phyloP scores from a whole-genome alignment of 805 yeast species.

The Sugiyamaella boreocaroliniensis region DNA sequence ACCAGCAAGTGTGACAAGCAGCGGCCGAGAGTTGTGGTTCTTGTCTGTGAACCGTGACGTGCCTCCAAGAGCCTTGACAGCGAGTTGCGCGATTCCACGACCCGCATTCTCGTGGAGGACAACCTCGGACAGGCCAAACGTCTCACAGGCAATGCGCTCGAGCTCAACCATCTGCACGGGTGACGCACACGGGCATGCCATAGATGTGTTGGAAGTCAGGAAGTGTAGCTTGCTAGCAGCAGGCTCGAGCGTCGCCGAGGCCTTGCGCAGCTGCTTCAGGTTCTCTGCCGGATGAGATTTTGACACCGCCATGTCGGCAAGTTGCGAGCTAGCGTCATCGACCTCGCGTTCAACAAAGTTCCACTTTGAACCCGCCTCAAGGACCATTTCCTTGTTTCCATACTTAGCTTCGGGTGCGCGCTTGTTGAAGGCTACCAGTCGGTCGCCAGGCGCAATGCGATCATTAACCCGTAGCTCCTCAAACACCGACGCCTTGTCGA shows the following conservation, averaged over 20 bases:
- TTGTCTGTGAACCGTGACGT: slow-evolving; percentile 50
- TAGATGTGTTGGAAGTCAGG: slow-evolving; percentile 12
- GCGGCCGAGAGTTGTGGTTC: slow-evolving; percentile 77
- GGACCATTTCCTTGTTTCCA: slow-evolving; percentile 69
- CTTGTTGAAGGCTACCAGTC: slow-evolving; percentile 70
- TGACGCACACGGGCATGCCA: slow-evolving; percentile 41
- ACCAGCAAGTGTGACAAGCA: slow-evolving; percentile 64
- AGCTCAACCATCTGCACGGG: slow-evolving; percentile 76
- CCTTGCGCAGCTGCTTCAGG: slow-evolving; percentile 6
- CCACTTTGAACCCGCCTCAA: slow-evolving; percentile 35
- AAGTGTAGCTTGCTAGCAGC: slow-evolving; percentile 27
- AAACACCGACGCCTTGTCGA: slow-evolving; percentile 74
- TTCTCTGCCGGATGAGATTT: background rate
- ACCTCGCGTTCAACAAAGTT: background rate
- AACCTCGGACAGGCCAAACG: slow-evolving; percentile 43
- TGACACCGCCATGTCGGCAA: background rate
- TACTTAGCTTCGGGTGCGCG: slow-evolving; percentile 39
- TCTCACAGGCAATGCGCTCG: slow-evolving; percentile 52
- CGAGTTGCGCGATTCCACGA: slow-evolving; percentile 52
- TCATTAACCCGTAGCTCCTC: slow-evolving; percentile 67
- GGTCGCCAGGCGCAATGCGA: slow-evolving; percentile 47
- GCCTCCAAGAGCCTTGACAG: slow-evolving; percentile 64
- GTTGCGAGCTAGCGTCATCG: background rate
- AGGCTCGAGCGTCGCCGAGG: slow-evolving; percentile 1
- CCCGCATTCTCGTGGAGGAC: slow-evolving; percentile 61